Evolutionary conservation across 2,329 filamentous ascomycete species (phyloP).

Genomic region (Apiospora koreana): DNA sequence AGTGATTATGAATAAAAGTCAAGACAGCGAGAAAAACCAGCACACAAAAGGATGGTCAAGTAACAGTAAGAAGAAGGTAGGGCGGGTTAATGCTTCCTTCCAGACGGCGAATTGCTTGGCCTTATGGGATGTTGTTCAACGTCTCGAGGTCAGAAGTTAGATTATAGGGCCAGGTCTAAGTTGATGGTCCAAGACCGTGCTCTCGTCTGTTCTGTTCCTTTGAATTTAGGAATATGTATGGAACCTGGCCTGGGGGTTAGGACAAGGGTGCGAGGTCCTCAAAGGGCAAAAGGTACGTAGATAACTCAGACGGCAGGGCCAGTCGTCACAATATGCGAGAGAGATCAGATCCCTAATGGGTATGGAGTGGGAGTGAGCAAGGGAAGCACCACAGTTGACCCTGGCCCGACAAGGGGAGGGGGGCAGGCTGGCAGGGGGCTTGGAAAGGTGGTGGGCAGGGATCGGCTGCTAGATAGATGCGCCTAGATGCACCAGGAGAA

Average conservation of each 20-base stretch:
- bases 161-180: slow-evolving; percentile 11
- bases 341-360: slow-evolving; percentile 10
- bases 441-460: slow-evolving; percentile 3
- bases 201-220: slow-evolving; percentile 9
- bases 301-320: not conserved
- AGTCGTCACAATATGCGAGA: slow-evolving; percentile 2
- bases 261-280: not conserved
- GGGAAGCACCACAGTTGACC: not conserved
- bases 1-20: not conserved
- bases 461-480: slow-evolving; percentile 6
- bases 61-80: not conserved
- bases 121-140: slow-evolving; percentile 2
- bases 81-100: slow-evolving; percentile 11
- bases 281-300: not conserved
- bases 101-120: slow-evolving; percentile 2
- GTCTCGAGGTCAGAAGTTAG: slow-evolving; percentile 11
- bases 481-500: slow-evolving; percentile 8
- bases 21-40: not conserved
- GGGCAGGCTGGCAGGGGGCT: not conserved
- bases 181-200: slow-evolving; percentile 7
- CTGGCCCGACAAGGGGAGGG: not conserved
- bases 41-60: not conserved
- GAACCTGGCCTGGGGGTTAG: not conserved
- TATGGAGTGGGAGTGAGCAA: slow-evolving; percentile 4
- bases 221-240: slow-evolving; percentile 7